A percentile compares a stretch with the other conserved stretches of the same genome.
phyloP scores from a whole-genome alignment of 1,284 basidiomycete genomes.

The Sanghuangporus sanghuang region DNA sequence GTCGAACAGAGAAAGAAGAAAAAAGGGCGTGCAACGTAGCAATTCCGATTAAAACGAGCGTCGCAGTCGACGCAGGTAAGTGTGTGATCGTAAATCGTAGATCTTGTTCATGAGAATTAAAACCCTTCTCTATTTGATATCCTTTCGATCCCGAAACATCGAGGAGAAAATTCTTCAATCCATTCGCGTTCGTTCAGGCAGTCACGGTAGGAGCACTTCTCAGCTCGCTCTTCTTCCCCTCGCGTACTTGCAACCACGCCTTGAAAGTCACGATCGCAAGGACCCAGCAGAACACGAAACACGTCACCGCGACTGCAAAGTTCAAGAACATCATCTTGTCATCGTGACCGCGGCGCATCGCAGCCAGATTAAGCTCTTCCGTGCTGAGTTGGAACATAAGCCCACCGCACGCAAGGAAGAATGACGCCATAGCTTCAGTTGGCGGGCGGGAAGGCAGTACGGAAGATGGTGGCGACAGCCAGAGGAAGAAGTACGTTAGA shows the following conservation, averaged over 20 bases:
- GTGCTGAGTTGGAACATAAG: conserved; percentile 89
- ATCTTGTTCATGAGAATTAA: too few relatives aligned
- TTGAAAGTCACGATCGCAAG: conserved; percentile 70
- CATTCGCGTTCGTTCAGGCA: not conserved
- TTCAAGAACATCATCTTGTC: conserved; percentile 86
- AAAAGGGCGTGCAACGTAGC: too few relatives aligned
- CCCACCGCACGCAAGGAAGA: conserved; percentile 86
- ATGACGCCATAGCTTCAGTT: conserved; percentile 85
- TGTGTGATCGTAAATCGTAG: too few relatives aligned
- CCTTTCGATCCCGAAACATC: not conserved
- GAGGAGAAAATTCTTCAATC: not conserved
- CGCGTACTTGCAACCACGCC: conserved; percentile 65
- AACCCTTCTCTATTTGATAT: not conserved
- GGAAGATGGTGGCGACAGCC: conserved; percentile 73
- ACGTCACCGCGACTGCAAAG: conserved; percentile 76
- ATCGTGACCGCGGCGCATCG: conserved; percentile 88
- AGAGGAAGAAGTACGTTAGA: conserved; percentile 93
- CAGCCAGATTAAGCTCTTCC: conserved; percentile 87
- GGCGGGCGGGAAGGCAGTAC: conserved; percentile 89
- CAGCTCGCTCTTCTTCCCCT: not conserved
- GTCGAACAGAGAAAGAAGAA: too few relatives aligned
- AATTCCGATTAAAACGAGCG: too few relatives aligned
- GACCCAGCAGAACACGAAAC: conserved; percentile 79
- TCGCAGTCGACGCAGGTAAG: too few relatives aligned
- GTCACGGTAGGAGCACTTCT: not conserved